Percentiles rank a stretch among this genome's conserved stretches.
phyloP scores from a whole-genome alignment of 306 rosid genomes.

The Quercus rubra region DNA sequence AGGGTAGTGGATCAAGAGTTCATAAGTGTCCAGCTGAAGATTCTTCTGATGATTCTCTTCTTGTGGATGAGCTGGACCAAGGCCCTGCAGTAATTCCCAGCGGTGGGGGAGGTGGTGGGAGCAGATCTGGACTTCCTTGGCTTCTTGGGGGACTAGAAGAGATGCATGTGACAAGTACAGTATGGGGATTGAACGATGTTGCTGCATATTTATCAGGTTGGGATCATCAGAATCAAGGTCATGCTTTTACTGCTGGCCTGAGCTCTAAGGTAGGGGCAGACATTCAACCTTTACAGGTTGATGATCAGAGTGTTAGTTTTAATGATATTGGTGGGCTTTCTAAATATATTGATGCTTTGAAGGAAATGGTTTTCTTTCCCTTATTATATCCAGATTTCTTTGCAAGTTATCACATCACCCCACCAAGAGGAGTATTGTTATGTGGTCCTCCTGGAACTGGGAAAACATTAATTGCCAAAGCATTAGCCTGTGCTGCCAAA shows the following conservation, averaged over 20 bases:
- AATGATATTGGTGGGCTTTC: conserved; percentile 96
- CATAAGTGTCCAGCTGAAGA: no score
- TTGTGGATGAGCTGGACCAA: conserved; percentile 89
- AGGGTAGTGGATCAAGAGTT: no score
- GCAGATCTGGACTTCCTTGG: conserved; percentile 87
- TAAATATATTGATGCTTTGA: conserved; percentile 81
- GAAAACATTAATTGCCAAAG: conserved; percentile 91
- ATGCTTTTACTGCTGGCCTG: conserved; percentile 95
- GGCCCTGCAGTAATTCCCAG: conserved; percentile 73
- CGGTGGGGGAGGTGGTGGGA: conserved; percentile 77
- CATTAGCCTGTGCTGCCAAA: conserved; percentile 95
- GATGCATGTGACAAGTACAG: conserved; percentile 66
- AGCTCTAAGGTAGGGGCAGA: conserved; percentile 99
- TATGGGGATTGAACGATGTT: conserved; percentile 83
- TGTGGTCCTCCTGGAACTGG: conserved; percentile 99
- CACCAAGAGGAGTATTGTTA: conserved; percentile 92
- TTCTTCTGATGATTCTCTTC: no score
- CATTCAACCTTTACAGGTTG: conserved; percentile 94
- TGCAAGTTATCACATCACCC: conserved; percentile 95
- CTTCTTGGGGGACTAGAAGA: conserved; percentile 83
- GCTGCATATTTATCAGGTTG: conserved; percentile 82
- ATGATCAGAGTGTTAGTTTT: conserved; percentile 79
- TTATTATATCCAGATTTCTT: conserved; percentile 93
- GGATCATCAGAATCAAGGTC: conserved; percentile 78
- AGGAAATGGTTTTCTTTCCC: conserved; percentile 99